Percentiles rank a stretch among this genome's conserved stretches.
Evolutionary conservation across 1,284 basidiomycete genomes (phyloP).

Genomic region (Psilocybe mexicana): DNA sequence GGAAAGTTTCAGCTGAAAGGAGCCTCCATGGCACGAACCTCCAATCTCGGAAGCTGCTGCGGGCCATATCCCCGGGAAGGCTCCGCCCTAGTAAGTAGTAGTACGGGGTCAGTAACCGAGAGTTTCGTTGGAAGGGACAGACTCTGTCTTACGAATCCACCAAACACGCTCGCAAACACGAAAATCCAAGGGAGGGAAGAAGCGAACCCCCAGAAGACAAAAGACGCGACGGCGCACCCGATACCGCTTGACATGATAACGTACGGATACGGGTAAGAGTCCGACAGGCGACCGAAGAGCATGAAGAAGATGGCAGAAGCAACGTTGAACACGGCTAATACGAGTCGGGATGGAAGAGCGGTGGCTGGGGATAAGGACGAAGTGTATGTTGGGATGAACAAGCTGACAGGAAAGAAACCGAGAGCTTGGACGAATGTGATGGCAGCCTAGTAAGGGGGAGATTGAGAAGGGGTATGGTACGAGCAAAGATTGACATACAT

Average conservation of each 20-base stretch:
- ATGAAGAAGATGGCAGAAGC: constrained; percentile 4
- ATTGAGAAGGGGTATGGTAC: no score
- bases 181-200: constrained; percentile 7
- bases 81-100: background rate
- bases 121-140: no score
- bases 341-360: constrained; percentile 1
- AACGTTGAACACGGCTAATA: constrained; percentile 6
- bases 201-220: constrained; percentile 7
- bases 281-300: constrained; percentile 1
- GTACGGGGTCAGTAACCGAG: background rate
- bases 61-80: constrained; percentile 4
- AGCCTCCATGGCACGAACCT: background rate
- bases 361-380: background rate
- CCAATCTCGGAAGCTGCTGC: constrained; percentile 7
- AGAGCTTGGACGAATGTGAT: constrained; percentile 6
- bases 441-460: background rate
- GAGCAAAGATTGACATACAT: background rate
- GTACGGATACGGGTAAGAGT: constrained; percentile 4
- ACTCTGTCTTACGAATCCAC: background rate
- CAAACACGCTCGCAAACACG: constrained; percentile 1
- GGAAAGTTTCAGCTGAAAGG: no score
- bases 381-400: constrained; percentile 9
- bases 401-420: constrained; percentile 7
- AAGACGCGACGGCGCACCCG: constrained; percentile 3
- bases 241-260: constrained; percentile 5